Base-by-base conservation (phyloP, 2,329 filamentous ascomycete genomes). In the Fusarium nematophilum region DNA sequence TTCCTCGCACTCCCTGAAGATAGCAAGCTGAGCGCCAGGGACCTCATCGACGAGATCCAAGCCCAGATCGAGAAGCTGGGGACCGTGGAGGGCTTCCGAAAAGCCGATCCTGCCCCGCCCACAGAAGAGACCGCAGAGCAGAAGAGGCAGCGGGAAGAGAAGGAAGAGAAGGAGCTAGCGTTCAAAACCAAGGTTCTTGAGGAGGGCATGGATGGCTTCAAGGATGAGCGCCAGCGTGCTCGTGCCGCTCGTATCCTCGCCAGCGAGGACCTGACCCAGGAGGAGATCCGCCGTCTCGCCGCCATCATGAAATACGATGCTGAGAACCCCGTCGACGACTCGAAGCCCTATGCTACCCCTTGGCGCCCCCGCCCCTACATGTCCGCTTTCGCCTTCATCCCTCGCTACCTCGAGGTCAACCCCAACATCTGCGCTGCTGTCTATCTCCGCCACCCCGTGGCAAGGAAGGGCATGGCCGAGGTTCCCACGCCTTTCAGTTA, bases 351-450 rank as follows among this genome's bases (percentile, higher is more conserved):
- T 73, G 85, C 85, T 5, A 97, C 93, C 2, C 95, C 95, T 10
- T 99, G 95, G 95, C 79, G 84, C 63, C 95, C 95, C 10, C 85
- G 93, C 51, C 84, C 90, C 46, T 98, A 86, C 77, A 96, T 99
- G 91, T 83, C 86, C 45, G 88, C 93, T 1, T 99, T 99, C 76
- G 93, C 93, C 18, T 97, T 97, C 76, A 93, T 99, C 66, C 95
- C 95, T 9, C 83, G 91, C 48, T 99, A 98, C 76, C 86, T 99
- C 57, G 96, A 99, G 79, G 95, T 99, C 68, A 97, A 98, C 81
- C 95, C 96, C 76, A 96, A 93, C 72, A 90, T 98, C 69, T 99
- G 95, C 77, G 90, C 93, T 1, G 95, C 95, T 9, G 93, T 99
- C 33, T 99, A 99, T 75, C 79, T 99, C 59, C 86, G 95, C 53